Conservation (phyloP, 495 filamentous ascomycete genomes). For the Pseudoneurospora amorphoporcata region DNA sequence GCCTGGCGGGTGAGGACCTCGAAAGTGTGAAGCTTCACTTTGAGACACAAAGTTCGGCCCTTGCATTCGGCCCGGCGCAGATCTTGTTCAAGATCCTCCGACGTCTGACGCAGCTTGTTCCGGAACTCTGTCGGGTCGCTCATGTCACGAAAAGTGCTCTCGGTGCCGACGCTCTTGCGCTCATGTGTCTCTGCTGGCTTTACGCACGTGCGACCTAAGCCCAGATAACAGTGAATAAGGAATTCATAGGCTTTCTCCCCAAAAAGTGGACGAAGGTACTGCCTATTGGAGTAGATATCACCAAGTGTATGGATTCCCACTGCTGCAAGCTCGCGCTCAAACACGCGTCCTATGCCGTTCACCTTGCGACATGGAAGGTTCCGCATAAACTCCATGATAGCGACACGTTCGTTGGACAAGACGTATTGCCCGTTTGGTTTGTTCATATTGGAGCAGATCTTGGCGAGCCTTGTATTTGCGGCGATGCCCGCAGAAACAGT, state of each 20-base stretch:
- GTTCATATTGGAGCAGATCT: slow-evolving; percentile 88
- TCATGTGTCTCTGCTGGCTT: slow-evolving; percentile 85
- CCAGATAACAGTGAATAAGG: slow-evolving; percentile 72
- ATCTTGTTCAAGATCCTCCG: slow-evolving; percentile 85
- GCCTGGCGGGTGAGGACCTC: slow-evolving; percentile 81
- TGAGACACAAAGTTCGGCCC: slow-evolving; percentile 80
- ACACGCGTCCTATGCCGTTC: slow-evolving; percentile 86
- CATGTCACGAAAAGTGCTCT: slow-evolving; percentile 84
- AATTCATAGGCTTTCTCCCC: slow-evolving; percentile 88
- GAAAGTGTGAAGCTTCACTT: slow-evolving; percentile 90
- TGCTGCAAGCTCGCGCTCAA: slow-evolving; percentile 84
- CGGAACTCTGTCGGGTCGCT: slow-evolving; percentile 55
- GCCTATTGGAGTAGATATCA: slow-evolving; percentile 70
- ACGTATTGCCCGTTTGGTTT: slow-evolving; percentile 92
- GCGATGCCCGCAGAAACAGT: slow-evolving; percentile 96
- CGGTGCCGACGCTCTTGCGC: slow-evolving; percentile 87
- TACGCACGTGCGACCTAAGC: slow-evolving; percentile 78
- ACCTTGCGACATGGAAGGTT: slow-evolving; percentile 78
- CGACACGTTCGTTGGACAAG: slow-evolving; percentile 55
- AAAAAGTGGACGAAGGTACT: slow-evolving; percentile 63
- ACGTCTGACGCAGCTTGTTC: slow-evolving; percentile 65
- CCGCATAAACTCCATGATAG: slow-evolving; percentile 78
- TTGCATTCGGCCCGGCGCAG: slow-evolving; percentile 70
- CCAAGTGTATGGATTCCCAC: slow-evolving; percentile 85
- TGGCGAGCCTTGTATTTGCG: slow-evolving; percentile 84